A percentile compares a stretch with the other conserved stretches of the same genome.
phyloP scores from a whole-genome alignment of 768 basidiomycete species.

The Hericium erinaceus region DNA sequence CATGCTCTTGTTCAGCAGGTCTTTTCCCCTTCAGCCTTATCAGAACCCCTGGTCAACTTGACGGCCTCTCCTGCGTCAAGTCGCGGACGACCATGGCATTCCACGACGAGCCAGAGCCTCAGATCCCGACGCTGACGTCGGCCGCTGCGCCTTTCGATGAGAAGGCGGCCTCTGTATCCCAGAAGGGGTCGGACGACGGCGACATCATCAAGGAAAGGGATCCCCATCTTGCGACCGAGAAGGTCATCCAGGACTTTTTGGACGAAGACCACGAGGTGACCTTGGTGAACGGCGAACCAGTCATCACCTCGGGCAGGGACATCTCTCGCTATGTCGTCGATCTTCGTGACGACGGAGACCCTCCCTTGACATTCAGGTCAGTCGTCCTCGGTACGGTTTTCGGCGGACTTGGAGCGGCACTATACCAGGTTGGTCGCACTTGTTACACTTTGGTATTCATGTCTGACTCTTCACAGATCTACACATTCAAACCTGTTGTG shows the following conservation, averaged over 20 bases:
- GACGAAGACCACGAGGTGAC: not conserved
- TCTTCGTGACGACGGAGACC: constrained; percentile 47
- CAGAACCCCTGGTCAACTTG: not conserved
- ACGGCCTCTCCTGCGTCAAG: not conserved
- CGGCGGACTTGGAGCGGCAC: constrained; percentile 49
- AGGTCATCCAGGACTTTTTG: not conserved
- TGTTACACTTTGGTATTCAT: not conserved
- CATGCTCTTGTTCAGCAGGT: too few relatives aligned
- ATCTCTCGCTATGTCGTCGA: constrained; percentile 49
- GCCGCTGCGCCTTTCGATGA: not conserved
- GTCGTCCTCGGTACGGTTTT: constrained; percentile 45
- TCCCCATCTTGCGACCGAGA: not conserved
- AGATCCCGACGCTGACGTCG: not conserved
- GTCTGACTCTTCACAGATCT: constrained; percentile 31
- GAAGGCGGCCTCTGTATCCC: not conserved
- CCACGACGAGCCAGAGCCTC: too few relatives aligned
- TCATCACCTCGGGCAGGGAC: constrained; percentile 31
- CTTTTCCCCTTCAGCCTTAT: not conserved
- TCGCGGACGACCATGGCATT: too few relatives aligned
- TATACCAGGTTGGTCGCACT: constrained; percentile 36
- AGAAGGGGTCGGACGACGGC: not conserved
- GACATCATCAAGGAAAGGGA: not conserved
- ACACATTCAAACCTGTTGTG: constrained; percentile 49
- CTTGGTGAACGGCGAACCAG: constrained; percentile 15
- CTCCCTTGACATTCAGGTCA: constrained; percentile 47